Percentiles rank a stretch among this genome's conserved stretches.
phyloP scores from a whole-genome alignment of 2,329 filamentous ascomycete genomes.

The Xylariales sp. region DNA sequence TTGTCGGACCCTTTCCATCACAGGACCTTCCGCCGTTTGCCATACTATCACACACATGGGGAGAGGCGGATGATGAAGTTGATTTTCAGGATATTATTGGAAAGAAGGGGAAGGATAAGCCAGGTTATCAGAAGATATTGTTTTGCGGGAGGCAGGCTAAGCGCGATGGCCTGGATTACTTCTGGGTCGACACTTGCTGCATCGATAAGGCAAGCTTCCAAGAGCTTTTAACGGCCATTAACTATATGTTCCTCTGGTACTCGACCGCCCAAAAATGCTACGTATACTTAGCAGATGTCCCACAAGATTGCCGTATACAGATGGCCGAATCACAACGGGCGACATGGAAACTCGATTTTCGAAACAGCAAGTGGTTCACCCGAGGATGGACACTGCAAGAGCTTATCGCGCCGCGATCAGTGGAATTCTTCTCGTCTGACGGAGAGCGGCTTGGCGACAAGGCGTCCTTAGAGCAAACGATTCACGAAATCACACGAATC shows the following conservation, averaged over 20 bases:
- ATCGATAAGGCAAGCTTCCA: not conserved
- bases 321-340: not conserved
- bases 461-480: slow-evolving; percentile 14
- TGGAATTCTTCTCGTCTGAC: slow-evolving; percentile 24
- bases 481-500: slow-evolving; percentile 21
- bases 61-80: no score
- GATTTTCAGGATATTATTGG: no score
- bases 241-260: slow-evolving; percentile 6
- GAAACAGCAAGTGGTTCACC: slow-evolving; percentile 11
- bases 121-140: no score
- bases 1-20: no score
- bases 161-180: not conserved
- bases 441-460: slow-evolving; percentile 20
- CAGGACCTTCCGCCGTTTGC: no score
- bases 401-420: no score
- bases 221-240: slow-evolving; percentile 2
- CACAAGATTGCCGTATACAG: not conserved
- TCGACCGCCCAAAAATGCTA: slow-evolving; percentile 3
- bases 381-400: no score
- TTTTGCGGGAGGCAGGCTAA: no score
- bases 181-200: no score
- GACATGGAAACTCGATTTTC: slow-evolving; percentile 2
- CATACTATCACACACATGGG: no score
- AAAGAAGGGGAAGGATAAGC: no score
- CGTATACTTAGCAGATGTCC: slow-evolving; percentile 3